Conservation (phyloP, 192 early-diverging fungal genomes). For the Podila verticillata region DNA sequence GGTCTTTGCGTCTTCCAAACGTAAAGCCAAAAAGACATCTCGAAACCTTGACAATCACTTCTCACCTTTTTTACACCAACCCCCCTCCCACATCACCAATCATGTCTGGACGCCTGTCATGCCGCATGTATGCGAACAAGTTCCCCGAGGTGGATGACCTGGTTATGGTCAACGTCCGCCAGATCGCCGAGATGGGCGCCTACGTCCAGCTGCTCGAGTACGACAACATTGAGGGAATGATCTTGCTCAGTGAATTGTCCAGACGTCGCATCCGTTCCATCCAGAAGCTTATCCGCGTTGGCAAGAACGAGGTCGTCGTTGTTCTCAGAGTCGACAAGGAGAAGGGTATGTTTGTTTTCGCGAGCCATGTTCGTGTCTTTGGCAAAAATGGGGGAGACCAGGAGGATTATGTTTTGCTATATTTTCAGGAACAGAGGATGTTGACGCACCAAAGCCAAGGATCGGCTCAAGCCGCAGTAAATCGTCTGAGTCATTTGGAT, state of each 20-base stretch:
- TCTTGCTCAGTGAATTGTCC: slow-evolving; percentile 91
- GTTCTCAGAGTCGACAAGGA: slow-evolving; percentile 97
- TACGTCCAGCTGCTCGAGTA: slow-evolving; percentile 96
- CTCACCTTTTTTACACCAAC: background rate
- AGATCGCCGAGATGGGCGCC: slow-evolving; percentile 96
- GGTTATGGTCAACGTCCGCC: slow-evolving; percentile 96
- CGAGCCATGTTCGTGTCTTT: no score
- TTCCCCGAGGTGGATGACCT: slow-evolving; percentile 95
- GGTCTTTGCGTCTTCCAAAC: no score
- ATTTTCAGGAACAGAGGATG: no score
- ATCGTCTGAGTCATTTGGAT: no score
- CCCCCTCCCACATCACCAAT: slow-evolving; percentile 1
- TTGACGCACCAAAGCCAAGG: no score
- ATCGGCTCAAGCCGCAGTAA: no score
- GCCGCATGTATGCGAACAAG: slow-evolving; percentile 94
- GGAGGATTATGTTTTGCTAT: no score
- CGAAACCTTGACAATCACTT: background rate
- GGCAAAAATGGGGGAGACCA: no score
- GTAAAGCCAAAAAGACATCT: no score
- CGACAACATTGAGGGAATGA: slow-evolving; percentile 98
- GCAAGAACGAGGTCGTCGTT: slow-evolving; percentile 91
- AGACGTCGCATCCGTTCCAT: slow-evolving; percentile 96
- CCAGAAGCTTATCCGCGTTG: slow-evolving; percentile 94
- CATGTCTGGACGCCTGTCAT: slow-evolving; percentile 64
- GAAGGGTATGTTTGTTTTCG: slow-evolving; percentile 70